A percentile compares a stretch with the other conserved stretches of the same genome.
phyloP scores from a whole-genome alignment of 371 early-diverging fungal genomes.

The Mortierella sp. region DNA sequence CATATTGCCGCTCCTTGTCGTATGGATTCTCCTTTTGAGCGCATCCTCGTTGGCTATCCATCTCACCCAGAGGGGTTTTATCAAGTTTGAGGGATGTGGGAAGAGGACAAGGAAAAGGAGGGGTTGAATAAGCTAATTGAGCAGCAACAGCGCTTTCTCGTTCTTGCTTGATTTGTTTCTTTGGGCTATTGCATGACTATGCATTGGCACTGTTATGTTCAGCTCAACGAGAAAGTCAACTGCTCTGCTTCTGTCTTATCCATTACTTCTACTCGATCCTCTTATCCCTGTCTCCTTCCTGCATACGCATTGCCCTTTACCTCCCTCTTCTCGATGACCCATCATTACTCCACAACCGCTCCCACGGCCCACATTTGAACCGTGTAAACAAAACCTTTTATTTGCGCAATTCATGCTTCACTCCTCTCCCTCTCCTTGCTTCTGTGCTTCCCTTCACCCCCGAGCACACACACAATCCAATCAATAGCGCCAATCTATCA shows the following conservation, averaged over 20 bases:
- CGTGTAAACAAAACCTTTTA: background rate
- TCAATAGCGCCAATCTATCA: constrained; percentile 6
- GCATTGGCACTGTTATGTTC: background rate
- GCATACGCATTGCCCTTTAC: background rate
- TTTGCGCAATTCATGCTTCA: background rate
- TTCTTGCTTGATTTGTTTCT: background rate
- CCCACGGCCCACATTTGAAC: constrained; percentile 1
- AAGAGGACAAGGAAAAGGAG: background rate
- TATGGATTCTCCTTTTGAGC: background rate
- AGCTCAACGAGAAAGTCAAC: background rate
- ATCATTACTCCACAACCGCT: constrained; percentile 4
- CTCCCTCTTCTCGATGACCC: background rate
- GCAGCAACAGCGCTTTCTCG: background rate
- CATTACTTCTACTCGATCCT: background rate
- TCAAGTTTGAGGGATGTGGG: background rate
- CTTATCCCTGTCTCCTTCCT: background rate
- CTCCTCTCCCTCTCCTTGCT: background rate
- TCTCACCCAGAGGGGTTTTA: background rate
- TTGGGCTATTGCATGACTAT: background rate
- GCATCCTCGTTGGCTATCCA: background rate
- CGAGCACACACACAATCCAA: background rate
- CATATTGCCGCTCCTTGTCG: background rate
- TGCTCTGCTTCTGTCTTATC: background rate
- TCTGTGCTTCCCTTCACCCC: background rate
- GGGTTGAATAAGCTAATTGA: background rate